Conservation (phyloP, 202 grass and related monocot species). For the Carex arenaria region DNA sequence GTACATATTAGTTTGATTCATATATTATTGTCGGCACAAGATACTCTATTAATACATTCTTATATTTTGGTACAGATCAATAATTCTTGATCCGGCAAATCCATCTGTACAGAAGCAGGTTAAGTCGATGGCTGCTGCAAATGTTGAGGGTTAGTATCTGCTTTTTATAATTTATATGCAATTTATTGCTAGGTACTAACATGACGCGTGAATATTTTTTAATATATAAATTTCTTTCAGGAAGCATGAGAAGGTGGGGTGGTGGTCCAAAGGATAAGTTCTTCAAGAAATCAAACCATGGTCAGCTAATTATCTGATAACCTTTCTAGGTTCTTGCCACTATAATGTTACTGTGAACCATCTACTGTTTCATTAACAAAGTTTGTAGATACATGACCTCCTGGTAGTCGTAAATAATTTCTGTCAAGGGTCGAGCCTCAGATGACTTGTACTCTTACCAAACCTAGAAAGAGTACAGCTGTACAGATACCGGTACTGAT, state of each 20-base stretch:
- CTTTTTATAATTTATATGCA: constrained; percentile 25
- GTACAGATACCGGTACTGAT: background rate
- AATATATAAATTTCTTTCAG: constrained; percentile 43
- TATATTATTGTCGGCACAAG: background rate
- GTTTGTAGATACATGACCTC: constrained; percentile 21
- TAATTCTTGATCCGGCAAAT: constrained; percentile 81
- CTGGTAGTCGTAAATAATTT: constrained; percentile 9
- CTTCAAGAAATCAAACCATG: constrained; percentile 76
- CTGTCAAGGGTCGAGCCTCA: background rate
- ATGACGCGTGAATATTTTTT: background rate
- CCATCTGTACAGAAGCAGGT: constrained; percentile 98
- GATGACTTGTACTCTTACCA: background rate
- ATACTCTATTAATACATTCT: background rate
- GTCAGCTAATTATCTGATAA: constrained; percentile 30
- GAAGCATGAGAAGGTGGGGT: constrained; percentile 89
- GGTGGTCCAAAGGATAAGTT: constrained; percentile 62
- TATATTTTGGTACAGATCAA: constrained; percentile 46
- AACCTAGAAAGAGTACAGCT: background rate
- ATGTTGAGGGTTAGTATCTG: constrained; percentile 68
- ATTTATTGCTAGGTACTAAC: constrained; percentile 18
- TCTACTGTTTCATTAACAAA: constrained; percentile 14
- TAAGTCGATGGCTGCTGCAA: constrained; percentile 84
- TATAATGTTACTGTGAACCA: constrained; percentile 12
- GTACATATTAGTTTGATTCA: background rate
- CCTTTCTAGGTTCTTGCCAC: background rate